Conservation (phyloP, 2,329 filamentous ascomycete species). For the Plectosphaerella plurivora region DNA sequence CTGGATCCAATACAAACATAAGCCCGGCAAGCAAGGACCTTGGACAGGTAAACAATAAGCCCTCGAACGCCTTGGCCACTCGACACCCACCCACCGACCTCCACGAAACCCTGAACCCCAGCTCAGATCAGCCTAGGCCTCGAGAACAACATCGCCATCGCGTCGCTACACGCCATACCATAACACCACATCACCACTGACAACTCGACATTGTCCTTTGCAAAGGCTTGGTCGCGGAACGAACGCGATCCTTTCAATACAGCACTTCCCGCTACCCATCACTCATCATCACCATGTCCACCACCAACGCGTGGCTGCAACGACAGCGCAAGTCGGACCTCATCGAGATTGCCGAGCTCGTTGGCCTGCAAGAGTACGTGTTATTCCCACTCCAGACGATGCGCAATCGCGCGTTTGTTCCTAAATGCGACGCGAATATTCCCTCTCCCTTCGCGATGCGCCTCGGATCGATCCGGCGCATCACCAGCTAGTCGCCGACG, state of each 20-base stretch:
- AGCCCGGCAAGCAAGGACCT: neutral
- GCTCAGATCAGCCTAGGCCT: conserved; percentile 1
- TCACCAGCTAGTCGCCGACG: neutral
- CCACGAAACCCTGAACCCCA: conserved; percentile 6
- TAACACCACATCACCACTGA: neutral
- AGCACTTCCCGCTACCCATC: conserved; percentile 1
- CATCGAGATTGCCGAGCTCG: conserved; percentile 64
- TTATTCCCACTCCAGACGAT: neutral
- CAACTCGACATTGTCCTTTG: neutral
- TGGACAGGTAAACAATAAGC: neutral
- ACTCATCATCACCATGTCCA: conserved; percentile 48
- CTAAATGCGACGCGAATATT: neutral
- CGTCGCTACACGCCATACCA: neutral
- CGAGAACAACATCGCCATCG: conserved; percentile 1
- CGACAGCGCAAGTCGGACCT: conserved; percentile 81
- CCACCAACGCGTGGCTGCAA: conserved; percentile 67
- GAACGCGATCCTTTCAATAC: conserved; percentile 9
- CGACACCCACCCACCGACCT: conserved; percentile 6
- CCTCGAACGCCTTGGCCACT: conserved; percentile 3
- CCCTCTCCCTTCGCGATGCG: neutral
- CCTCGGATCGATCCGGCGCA: neutral
- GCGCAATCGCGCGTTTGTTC: neutral
- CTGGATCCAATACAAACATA: too few species aligned
- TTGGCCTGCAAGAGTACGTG: conserved; percentile 70
- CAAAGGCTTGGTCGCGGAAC: conserved; percentile 3